Base-by-base conservation (phyloP, 2,329 filamentous ascomycete species). In the Macrophomina tecta region DNA sequence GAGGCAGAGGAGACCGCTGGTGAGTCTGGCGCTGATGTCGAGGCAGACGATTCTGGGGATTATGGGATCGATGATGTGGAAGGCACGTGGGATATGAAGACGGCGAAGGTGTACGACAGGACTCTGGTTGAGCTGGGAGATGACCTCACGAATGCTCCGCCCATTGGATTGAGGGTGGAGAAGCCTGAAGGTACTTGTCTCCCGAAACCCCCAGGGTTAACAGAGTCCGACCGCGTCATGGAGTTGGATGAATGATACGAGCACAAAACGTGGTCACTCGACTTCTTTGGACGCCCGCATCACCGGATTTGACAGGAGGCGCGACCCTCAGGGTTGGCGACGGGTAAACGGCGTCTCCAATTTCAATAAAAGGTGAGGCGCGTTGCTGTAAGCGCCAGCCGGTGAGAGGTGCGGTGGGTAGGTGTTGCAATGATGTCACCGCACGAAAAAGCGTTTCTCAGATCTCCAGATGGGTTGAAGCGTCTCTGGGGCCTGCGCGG, bases 101-200 rank as follows among this genome's bases (percentile, higher is more conserved):
- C 91, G 60, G 91, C 89, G 0, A 85, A 85, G 69, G 89, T 96
- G 1, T 97, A 95, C 79, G 91, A 95, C 76, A 86, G 86, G 72
- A 95, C 92, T 0, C 86, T 97, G 70, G 85, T 92, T 46, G 85
- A 91, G 73, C 78, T 97, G 14, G 92, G 91, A 0, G 88, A 90
- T 72, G 38, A 55, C n/a, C 30, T 65, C 4, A 65, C 63, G 14
- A 58, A 65, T 40, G 63, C 63, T 8, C 63, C 63, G n/a, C 63
- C 63, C 16, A 65, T 65, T 58, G 63, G 49, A 2, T 53, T 66
- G 64, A 65, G 45, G 32, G 68, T 70, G 46, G 67, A 67, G 36
- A 68, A 49, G 38, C 62, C 60, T 46, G 49, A 62, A 55, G 45
- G 52, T 9, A 32, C 46, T 30, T 63, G 66, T 60, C 66, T 28